These are phyloP conservation scores for Lyophyllum decastes DNA, from an alignment of 768 basidiomycete genomes.

Conservation along the genomic window DNA sequence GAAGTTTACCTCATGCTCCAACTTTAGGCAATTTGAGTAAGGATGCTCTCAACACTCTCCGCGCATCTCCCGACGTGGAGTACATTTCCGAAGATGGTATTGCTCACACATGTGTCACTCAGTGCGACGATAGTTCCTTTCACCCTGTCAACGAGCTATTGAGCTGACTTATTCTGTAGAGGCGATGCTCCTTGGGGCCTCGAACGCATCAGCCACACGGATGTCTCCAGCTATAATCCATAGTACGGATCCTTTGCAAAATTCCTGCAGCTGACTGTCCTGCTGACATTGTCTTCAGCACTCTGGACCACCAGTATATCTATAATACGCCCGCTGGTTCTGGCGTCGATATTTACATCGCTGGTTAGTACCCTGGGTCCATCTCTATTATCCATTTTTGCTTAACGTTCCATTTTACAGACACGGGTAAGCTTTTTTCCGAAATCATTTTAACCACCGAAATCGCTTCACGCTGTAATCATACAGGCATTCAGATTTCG, in stretches of 20 bases:
- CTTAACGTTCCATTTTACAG: slow-evolving; percentile 9
- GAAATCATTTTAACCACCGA: background rate
- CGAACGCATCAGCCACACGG: slow-evolving; percentile 22
- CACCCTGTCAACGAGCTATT: too few relatives aligned
- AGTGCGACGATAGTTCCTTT: slow-evolving; percentile 11
- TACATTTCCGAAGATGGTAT: slow-evolving; percentile 22
- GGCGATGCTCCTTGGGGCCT: slow-evolving; percentile 34
- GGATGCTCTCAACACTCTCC: slow-evolving; percentile 21
- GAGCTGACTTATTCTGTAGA: slow-evolving; percentile 10
- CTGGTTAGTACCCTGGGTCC: slow-evolving; percentile 28
- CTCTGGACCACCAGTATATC: slow-evolving; percentile 8
- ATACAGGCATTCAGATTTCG: slow-evolving; percentile 7
- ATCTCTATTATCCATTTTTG: background rate
- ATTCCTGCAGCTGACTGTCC: background rate
- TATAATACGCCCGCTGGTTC: slow-evolving; percentile 15
- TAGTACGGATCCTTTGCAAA: too few relatives aligned
- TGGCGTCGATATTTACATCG: slow-evolving; percentile 35
- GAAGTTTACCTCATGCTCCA: background rate
- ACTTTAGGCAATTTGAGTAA: slow-evolving; percentile 13
- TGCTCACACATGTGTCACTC: slow-evolving; percentile 22
- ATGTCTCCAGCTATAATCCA: slow-evolving; percentile 13
- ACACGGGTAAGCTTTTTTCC: slow-evolving; percentile 19
- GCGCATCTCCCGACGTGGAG: slow-evolving; percentile 23
- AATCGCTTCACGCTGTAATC: background rate
- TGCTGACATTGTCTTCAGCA: slow-evolving; percentile 1